Percentiles rank a stretch among this genome's conserved stretches.
These are phyloP conservation scores for Phalaenopsis equestris DNA, from an alignment of 106 monocot species.

Conservation along the genomic window DNA sequence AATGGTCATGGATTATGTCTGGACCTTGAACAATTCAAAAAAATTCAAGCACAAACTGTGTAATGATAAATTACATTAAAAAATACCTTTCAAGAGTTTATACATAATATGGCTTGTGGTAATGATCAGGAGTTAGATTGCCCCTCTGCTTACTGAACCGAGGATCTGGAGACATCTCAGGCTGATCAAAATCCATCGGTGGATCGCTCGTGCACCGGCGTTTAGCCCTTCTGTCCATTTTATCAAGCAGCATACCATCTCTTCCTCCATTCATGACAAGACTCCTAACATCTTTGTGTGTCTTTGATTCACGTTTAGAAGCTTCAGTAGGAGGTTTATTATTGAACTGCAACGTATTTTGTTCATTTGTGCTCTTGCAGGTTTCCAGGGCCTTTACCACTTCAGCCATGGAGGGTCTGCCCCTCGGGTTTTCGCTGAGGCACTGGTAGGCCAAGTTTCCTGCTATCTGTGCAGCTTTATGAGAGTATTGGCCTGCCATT, in stretches of 20 bases:
- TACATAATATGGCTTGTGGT: neutral
- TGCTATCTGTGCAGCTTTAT: slow-evolving; percentile 22
- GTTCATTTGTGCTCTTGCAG: neutral
- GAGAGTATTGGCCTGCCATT: slow-evolving; percentile 53
- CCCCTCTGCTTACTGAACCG: neutral
- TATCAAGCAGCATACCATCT: neutral
- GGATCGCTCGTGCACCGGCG: neutral
- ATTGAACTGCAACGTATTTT: neutral
- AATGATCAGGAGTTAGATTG: neutral
- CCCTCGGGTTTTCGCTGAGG: slow-evolving; percentile 51
- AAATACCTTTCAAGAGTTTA: neutral
- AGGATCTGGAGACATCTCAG: slow-evolving; percentile 1
- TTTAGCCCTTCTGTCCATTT: neutral
- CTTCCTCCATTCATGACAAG: neutral
- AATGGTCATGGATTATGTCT: no score
- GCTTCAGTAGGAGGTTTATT: neutral
- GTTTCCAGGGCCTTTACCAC: slow-evolving; percentile 37
- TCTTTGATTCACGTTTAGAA: neutral
- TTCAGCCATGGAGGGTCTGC: slow-evolving; percentile 46
- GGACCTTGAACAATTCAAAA: no score
- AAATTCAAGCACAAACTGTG: no score
- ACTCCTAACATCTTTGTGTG: neutral
- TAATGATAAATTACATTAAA: no score
- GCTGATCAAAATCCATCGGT: neutral
- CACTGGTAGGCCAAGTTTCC: slow-evolving; percentile 46